A percentile compares a stretch with the other conserved stretches of the same genome.
These are phyloP conservation scores for Neocatenulostroma microsporum DNA, from an alignment of 2,329 filamentous ascomycete genomes.

Conservation along the genomic window DNA sequence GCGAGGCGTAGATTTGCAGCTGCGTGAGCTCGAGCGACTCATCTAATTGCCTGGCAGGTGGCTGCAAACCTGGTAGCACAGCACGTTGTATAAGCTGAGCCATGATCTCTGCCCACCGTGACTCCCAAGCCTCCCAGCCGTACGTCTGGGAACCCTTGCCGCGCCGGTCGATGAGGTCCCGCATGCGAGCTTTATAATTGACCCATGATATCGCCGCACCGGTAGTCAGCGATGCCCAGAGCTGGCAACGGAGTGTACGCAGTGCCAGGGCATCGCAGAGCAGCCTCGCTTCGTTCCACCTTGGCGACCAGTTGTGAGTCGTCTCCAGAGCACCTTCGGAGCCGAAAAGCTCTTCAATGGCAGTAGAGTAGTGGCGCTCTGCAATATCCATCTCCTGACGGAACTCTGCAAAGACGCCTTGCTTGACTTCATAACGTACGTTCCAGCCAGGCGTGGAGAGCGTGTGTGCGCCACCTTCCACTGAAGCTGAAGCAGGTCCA, in stretches of 20 bases:
- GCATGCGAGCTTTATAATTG: slow-evolving; percentile 64
- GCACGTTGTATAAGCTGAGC: slow-evolving; percentile 51
- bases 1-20: slow-evolving; percentile 35
- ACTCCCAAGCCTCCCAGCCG: slow-evolving; percentile 90
- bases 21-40: slow-evolving; percentile 10
- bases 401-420: slow-evolving; percentile 84
- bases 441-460: slow-evolving; percentile 85
- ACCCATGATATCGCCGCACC: slow-evolving; percentile 74
- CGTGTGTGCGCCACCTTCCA: slow-evolving; percentile 70
- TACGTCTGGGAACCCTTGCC: slow-evolving; percentile 84
- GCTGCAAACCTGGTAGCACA: slow-evolving; percentile 40
- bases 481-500: slow-evolving; percentile 48
- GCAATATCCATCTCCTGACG: slow-evolving; percentile 87
- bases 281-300: slow-evolving; percentile 89
- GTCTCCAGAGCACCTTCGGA: slow-evolving; percentile 71
- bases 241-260: slow-evolving; percentile 69
- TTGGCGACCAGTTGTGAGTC: slow-evolving; percentile 79
- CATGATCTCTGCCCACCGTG: slow-evolving; percentile 59
- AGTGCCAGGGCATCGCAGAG: slow-evolving; percentile 75
- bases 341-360: slow-evolving; percentile 75
- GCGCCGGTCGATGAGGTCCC: slow-evolving; percentile 69
- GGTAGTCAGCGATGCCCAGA: slow-evolving; percentile 74
- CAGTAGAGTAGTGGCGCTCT: slow-evolving; percentile 74
- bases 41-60: slow-evolving; percentile 1
- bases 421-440: slow-evolving; percentile 89